Evolutionary conservation across 2,329 filamentous ascomycete genomes (phyloP).

Genomic region (Calonectria fujianensis): DNA sequence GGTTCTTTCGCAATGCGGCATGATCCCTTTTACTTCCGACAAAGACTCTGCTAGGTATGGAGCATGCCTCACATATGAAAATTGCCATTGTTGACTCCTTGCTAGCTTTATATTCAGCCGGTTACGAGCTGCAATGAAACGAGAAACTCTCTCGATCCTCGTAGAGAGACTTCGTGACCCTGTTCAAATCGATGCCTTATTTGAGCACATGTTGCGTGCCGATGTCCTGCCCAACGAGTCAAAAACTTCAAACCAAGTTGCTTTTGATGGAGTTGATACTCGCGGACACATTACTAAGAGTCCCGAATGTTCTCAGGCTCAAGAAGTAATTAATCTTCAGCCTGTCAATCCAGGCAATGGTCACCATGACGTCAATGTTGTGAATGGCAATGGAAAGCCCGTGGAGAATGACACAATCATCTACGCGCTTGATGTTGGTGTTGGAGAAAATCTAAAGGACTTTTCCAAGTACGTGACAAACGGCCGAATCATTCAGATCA

Average conservation of each 20-base stretch:
- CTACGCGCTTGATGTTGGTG: background rate
- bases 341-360: background rate
- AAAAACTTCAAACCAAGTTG: too few relatives aligned
- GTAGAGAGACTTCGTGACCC: background rate
- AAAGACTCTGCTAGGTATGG: background rate
- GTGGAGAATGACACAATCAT: background rate
- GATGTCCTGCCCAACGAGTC: background rate
- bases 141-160: background rate
- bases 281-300: background rate
- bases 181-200: background rate
- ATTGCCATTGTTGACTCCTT: background rate
- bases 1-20: background rate
- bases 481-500: background rate
- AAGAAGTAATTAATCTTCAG: background rate
- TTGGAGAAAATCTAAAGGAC: background rate
- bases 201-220: background rate
- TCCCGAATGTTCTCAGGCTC: background rate
- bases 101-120: background rate
- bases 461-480: background rate
- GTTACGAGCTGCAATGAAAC: background rate
- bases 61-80: too few relatives aligned
- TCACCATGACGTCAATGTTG: background rate
- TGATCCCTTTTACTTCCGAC: background rate
- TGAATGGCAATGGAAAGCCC: background rate
- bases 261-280: too few relatives aligned